These are phyloP conservation scores for Penicillium maclennaniae DNA, from an alignment of 495 filamentous ascomycete genomes.

Conservation along the genomic window DNA sequence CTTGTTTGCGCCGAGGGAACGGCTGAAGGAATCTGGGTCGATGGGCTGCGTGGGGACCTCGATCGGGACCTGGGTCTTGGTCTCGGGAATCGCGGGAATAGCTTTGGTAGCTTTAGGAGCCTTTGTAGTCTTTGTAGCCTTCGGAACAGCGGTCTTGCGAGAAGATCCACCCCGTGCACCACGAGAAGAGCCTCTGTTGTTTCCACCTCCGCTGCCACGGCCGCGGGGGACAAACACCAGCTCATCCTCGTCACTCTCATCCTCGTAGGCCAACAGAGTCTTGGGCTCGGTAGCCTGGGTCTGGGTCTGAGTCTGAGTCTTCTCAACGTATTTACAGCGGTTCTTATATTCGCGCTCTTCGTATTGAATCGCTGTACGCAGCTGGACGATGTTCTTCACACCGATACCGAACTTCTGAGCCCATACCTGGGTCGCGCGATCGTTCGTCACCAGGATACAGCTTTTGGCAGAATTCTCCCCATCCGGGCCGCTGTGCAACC, in stretches of 20 bases:
- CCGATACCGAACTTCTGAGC: conserved; percentile 59
- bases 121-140: conserved; percentile 8
- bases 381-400: conserved; percentile 56
- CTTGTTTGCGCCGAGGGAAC: conserved; percentile 34
- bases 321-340: conserved; percentile 48
- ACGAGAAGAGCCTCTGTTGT: conserved; percentile 37
- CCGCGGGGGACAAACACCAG: conserved; percentile 53
- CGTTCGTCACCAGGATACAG: conserved; percentile 58
- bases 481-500: conserved; percentile 48
- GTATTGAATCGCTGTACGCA: conserved; percentile 54
- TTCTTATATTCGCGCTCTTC: conserved; percentile 59
- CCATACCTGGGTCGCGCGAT: conserved; percentile 50
- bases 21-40: conserved; percentile 54
- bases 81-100: not conserved
- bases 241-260: conserved; percentile 57
- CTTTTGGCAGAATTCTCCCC: conserved; percentile 37
- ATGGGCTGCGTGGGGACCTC: conserved; percentile 51
- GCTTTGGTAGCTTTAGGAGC: conserved; percentile 10
- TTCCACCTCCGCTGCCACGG: conserved; percentile 37
- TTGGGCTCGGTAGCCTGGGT: conserved; percentile 32
- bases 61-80: conserved; percentile 17
- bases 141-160: conserved; percentile 21
- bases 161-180: conserved; percentile 20
- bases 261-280: conserved; percentile 43
- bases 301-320: conserved; percentile 27